phyloP scores from a whole-genome alignment of 2,329 filamentous ascomycete genomes.

The Mycocentrospora acerina region DNA sequence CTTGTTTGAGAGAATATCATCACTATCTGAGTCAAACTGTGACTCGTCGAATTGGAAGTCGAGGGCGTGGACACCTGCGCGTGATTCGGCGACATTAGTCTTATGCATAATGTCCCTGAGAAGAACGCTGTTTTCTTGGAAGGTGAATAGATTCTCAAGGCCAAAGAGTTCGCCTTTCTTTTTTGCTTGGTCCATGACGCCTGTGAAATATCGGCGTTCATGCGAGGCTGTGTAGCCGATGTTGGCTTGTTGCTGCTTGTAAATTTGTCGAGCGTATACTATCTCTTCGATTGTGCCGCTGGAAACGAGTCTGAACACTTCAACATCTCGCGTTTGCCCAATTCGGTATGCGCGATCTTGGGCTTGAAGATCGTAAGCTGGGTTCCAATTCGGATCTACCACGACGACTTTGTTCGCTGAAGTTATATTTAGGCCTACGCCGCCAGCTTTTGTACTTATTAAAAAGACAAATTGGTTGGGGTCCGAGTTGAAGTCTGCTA shows the following conservation, averaged over 20 bases:
- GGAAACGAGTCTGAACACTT: conserved; percentile 89
- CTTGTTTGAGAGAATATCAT: conserved; percentile 30
- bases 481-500: conserved; percentile 90
- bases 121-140: conserved; percentile 74
- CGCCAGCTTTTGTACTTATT: conserved; percentile 90
- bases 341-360: conserved; percentile 97
- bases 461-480: conserved; percentile 89
- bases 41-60: conserved; percentile 60
- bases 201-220: conserved; percentile 92
- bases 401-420: conserved; percentile 98
- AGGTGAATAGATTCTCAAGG: conserved; percentile 81
- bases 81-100: conserved; percentile 93
- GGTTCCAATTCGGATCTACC: conserved; percentile 97
- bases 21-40: conserved; percentile 30
- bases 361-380: conserved; percentile 88
- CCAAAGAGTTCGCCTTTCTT: conserved; percentile 95
- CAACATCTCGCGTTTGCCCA: conserved; percentile 87
- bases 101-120: conserved; percentile 97
- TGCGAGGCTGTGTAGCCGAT: conserved; percentile 93
- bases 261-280: conserved; percentile 94
- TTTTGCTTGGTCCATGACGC: conserved; percentile 79
- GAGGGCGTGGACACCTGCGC: conserved; percentile 77
- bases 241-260: conserved; percentile 98
- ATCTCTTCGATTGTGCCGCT: conserved; percentile 95
- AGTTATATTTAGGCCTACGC: conserved; percentile 93